A percentile compares a stretch with the other conserved stretches of the same genome.
phyloP scores from a whole-genome alignment of 495 filamentous ascomycete species.

The Chlorociboria aeruginascens region DNA sequence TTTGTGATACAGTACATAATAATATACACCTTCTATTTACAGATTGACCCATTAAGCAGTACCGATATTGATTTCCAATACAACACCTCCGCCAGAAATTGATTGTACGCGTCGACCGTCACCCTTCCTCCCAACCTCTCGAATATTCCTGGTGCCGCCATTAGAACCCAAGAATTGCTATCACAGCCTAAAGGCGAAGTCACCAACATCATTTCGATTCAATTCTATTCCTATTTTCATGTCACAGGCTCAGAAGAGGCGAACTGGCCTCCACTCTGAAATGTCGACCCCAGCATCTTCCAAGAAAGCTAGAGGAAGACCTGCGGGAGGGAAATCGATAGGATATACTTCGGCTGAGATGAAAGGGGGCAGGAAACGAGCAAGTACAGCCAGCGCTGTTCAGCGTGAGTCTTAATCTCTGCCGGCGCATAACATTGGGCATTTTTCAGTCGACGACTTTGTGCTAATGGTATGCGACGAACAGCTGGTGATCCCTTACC shows the following conservation, averaged over 20 bases:
- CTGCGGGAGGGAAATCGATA: neutral
- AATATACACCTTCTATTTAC: too few species aligned
- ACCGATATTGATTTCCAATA: too few species aligned
- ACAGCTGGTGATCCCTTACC: conserved; percentile 65
- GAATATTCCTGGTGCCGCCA: neutral
- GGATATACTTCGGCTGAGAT: neutral
- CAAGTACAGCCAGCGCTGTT: conserved; percentile 1
- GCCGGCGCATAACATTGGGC: neutral
- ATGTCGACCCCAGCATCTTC: conserved; percentile 10
- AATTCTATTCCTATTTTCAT: neutral
- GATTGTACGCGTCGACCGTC: too few species aligned
- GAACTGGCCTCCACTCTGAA: neutral
- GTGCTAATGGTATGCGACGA: neutral
- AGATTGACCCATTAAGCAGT: too few species aligned
- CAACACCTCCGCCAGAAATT: too few species aligned
- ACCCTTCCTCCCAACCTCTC: neutral
- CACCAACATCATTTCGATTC: neutral
- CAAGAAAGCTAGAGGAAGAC: conserved; percentile 1
- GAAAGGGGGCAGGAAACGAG: neutral
- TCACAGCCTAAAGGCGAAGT: too few species aligned
- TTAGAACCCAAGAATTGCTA: too few species aligned
- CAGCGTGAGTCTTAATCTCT: conserved; percentile 7
- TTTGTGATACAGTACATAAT: too few species aligned
- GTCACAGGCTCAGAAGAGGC: conserved; percentile 5
- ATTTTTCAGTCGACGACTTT: neutral